Base-by-base conservation (phyloP, 495 filamentous ascomycete genomes). In the Penicillium turbatum region DNA sequence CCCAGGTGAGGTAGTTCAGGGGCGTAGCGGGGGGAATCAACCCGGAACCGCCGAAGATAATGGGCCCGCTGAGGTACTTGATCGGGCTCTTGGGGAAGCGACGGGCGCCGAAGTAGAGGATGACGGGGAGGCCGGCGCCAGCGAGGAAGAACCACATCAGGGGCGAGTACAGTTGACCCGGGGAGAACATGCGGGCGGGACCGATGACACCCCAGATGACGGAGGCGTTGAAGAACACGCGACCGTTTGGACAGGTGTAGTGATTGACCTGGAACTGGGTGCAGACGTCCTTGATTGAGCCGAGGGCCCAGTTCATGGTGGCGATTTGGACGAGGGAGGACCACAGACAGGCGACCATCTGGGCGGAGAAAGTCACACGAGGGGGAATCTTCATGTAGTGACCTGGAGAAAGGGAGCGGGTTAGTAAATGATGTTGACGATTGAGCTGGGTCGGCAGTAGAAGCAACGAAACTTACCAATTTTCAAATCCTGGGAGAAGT, bases 381-480 rank as follows among this genome's bases (percentile, higher is more conserved):
- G 80, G 82, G 0, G 84, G 82, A 5, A 86, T 67, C 60, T 87
- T 87, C 76, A 86, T 81, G 61, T 87, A 87, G 65, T 86, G 83
- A 6, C 77, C 82, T 73, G 32, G 11, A 29, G 13, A 5, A 12
- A 10, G 6, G 21, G 21, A 24, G n/a, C n/a, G 26, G 13, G 42
- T 49, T 45, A 48, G 53, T 40, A 31, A 17, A 19, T 1, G 6
- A 6, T 4, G 30, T 39, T 1, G 8, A 11, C 21, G 9, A 47
- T 46, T 0, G 30, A 37, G 39, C 37, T 30, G 51, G 19, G 3
- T 11, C 21, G 7, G 2, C 3, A 10, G 17, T 3, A 15, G 12
- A 16, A 31, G 29, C 16, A 12, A 10, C 21, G 34, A 37, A 7
- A 39, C 62, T 16, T 48, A 72, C 67, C 67, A 12, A 81, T 59